Percentiles rank a stretch among this genome's conserved stretches.
Conservation (phyloP, 2,329 filamentous ascomycete species). For the Aspergillus clavatus region DNA sequence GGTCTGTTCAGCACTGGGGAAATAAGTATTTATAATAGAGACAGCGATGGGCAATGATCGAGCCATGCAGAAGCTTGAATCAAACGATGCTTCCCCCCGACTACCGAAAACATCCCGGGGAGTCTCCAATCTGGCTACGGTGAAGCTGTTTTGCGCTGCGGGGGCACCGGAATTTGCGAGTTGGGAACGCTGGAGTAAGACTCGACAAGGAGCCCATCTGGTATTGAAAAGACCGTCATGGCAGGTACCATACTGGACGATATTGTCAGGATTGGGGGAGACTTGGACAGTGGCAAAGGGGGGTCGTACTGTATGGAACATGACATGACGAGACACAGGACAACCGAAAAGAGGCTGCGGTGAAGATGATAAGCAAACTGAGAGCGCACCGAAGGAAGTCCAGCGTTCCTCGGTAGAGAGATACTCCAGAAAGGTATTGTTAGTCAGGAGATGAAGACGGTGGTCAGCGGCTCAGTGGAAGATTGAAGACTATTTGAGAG, state of each 20-base stretch:
- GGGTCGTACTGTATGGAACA: conserved; percentile 9
- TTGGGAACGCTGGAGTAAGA: neutral
- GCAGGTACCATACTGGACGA: neutral
- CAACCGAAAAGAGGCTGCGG: conserved; percentile 34
- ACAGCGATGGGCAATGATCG: conserved; percentile 14
- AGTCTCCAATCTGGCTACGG: conserved; percentile 23
- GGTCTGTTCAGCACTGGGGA: too few relatives aligned
- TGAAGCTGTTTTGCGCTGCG: conserved; percentile 27
- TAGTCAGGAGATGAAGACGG: too few relatives aligned
- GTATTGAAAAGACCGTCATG: conserved; percentile 6
- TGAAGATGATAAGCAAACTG: conserved; percentile 20
- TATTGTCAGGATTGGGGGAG: neutral
- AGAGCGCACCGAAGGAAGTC: too few relatives aligned
- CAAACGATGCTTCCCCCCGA: too few relatives aligned
- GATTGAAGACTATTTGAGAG: too few relatives aligned
- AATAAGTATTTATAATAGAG: conserved; percentile 20
- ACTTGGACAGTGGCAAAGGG: neutral
- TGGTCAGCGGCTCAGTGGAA: too few relatives aligned
- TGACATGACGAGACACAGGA: conserved; percentile 4
- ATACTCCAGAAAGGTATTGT: too few relatives aligned
- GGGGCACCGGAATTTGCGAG: conserved; percentile 14
- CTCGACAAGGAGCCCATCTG: neutral
- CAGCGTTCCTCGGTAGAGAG: too few relatives aligned
- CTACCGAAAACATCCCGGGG: conserved; percentile 17
- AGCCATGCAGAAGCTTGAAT: conserved; percentile 12